Percentiles rank a stretch among this genome's conserved stretches.
phyloP scores from a whole-genome alignment of 176 grass and related monocot genomes.

The Triticum monococcum region DNA sequence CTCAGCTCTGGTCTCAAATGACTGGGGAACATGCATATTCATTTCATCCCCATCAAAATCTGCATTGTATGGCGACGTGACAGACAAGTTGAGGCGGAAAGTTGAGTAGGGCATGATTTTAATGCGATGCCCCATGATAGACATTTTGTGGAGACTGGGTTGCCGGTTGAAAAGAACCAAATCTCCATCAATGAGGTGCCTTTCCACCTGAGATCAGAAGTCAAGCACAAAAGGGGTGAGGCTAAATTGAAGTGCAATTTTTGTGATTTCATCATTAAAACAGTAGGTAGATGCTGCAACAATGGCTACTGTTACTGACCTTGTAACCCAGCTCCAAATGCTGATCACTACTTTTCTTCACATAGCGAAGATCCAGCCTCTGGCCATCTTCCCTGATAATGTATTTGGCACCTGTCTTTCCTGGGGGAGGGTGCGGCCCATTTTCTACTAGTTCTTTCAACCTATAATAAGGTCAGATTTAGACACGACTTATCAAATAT shows the following conservation, averaged over 20 bases:
- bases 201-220: conserved; percentile 60
- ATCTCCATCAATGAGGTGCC: conserved; percentile 89
- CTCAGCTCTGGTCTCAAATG: conserved; percentile 95
- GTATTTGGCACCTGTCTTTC: conserved; percentile 93
- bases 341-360: conserved; percentile 98
- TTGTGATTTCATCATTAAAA: neutral
- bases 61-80: conserved; percentile 98
- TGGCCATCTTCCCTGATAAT: conserved; percentile 97
- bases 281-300: neutral
- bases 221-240: conserved; percentile 12
- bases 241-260: neutral
- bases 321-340: conserved; percentile 98
- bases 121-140: conserved; percentile 97
- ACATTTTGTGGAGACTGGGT: conserved; percentile 99
- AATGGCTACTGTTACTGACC: conserved; percentile 23
- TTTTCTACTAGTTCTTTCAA: conserved; percentile 95
- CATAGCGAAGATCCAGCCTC: conserved; percentile 89
- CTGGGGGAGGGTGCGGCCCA: conserved; percentile 86
- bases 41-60: conserved; percentile 99
- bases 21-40: conserved; percentile 99
- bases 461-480: conserved; percentile 43
- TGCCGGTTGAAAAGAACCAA: conserved; percentile 97
- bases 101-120: conserved; percentile 99
- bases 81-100: conserved; percentile 89
- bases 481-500: neutral